These are phyloP conservation scores for Thielaviopsis musarum DNA, from an alignment of 2,329 filamentous ascomycete genomes.

Conservation along the genomic window DNA sequence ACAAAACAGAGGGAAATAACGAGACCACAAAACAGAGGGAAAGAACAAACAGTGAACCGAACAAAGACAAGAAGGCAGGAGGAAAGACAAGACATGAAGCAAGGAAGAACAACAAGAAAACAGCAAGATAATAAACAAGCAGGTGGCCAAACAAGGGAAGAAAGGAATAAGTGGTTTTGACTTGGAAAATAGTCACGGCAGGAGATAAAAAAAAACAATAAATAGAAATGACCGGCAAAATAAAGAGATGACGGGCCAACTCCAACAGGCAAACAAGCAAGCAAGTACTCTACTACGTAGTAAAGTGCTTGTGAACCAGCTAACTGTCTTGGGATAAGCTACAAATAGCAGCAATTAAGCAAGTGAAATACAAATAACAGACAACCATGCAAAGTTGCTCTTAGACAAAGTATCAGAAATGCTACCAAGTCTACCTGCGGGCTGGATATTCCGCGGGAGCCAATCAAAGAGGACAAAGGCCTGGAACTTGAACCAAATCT, in stretches of 20 bases:
- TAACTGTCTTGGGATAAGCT: not conserved
- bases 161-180: not conserved
- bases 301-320: not conserved
- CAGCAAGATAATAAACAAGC: not conserved
- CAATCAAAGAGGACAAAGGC: not conserved
- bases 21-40: constrained; percentile 21
- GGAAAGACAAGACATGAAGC: not conserved
- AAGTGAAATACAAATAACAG: not conserved
- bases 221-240: not conserved
- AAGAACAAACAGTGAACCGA: constrained; percentile 23
- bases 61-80: constrained; percentile 23
- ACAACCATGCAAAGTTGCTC: not conserved
- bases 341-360: not conserved
- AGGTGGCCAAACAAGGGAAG: constrained; percentile 25
- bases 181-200: not conserved
- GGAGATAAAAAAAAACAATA: not conserved
- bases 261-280: not conserved
- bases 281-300: not conserved
- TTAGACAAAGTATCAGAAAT: not conserved
- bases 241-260: not conserved
- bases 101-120: constrained; percentile 20
- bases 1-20: too few relatives aligned
- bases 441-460: not conserved
- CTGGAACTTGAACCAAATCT: not conserved
- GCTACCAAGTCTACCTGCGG: not conserved